phyloP scores from a whole-genome alignment of 2,329 filamentous ascomycete genomes.

The Capronia coronata region DNA sequence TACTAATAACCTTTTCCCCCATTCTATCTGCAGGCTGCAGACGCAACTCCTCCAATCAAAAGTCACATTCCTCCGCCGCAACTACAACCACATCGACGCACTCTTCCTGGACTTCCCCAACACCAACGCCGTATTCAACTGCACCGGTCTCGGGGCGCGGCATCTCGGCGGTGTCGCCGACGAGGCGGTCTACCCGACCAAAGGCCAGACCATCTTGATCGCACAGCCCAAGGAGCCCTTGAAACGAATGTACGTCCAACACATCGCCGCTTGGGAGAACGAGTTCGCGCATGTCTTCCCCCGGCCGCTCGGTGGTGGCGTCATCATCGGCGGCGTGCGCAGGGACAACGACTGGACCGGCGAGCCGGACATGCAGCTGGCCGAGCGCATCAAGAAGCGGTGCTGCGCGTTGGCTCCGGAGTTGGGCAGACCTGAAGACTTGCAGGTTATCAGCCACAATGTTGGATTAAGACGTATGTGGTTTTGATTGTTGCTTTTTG shows the following conservation, averaged over 20 bases:
- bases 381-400: slow-evolving; percentile 73
- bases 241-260: slow-evolving; percentile 59
- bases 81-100: slow-evolving; percentile 31
- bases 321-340: slow-evolving; percentile 77
- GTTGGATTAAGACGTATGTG: slow-evolving; percentile 62
- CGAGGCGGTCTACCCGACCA: slow-evolving; percentile 61
- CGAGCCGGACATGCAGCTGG: slow-evolving; percentile 69
- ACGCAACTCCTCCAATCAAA: slow-evolving; percentile 55
- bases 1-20: neutral
- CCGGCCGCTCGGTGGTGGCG: slow-evolving; percentile 66
- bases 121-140: slow-evolving; percentile 71
- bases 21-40: slow-evolving; percentile 57
- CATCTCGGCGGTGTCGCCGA: slow-evolving; percentile 78
- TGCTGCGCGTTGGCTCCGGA: slow-evolving; percentile 57
- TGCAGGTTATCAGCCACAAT: slow-evolving; percentile 71
- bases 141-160: slow-evolving; percentile 68
- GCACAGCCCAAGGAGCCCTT: slow-evolving; percentile 66
- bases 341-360: slow-evolving; percentile 72
- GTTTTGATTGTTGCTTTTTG: neutral
- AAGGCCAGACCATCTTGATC: slow-evolving; percentile 70
- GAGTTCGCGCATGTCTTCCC: slow-evolving; percentile 77
- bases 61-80: slow-evolving; percentile 1
- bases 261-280: slow-evolving; percentile 61
- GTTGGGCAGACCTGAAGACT: slow-evolving; percentile 61
- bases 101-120: slow-evolving; percentile 30